Conservation (phyloP, 495 filamentous ascomycete species). For the Usnea hakonensis region DNA sequence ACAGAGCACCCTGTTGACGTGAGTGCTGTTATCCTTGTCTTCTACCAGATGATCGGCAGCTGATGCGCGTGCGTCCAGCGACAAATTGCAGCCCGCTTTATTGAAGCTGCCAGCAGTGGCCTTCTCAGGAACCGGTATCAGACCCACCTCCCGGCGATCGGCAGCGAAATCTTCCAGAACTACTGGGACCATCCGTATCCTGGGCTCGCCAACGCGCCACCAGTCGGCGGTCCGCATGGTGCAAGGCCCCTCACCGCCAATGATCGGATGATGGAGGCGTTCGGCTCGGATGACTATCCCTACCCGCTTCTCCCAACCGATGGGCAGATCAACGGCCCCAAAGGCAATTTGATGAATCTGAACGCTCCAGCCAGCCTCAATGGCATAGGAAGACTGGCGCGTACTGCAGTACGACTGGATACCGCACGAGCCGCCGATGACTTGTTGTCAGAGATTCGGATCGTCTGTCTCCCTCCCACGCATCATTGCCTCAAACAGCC, state of each 20-base stretch:
- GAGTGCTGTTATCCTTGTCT: background rate
- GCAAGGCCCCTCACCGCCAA: background rate
- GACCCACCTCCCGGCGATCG: background rate
- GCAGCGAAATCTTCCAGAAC: background rate
- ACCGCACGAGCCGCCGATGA: background rate
- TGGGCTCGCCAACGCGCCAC: background rate
- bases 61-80: background rate
- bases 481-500: background rate
- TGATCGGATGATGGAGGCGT: background rate
- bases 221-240: background rate
- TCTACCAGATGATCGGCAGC: background rate
- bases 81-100: background rate
- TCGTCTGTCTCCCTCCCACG: background rate
- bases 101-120: background rate
- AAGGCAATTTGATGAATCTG: background rate
- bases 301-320: background rate
- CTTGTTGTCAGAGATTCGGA: background rate
- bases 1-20: background rate
- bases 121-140: background rate
- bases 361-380: background rate
- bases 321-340: background rate
- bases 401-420: background rate
- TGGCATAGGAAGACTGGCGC: background rate
- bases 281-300: background rate
- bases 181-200: background rate